Conservation (phyloP, 164 flowering plant species). For the grape (Vitis vinifera) region ASM3070453v1 NC_081820.1:2694501-2695000, state of each 20-base stretch:
- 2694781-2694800: not conserved
- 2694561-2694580: too few species aligned
- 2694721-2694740: not conserved
- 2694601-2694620: not conserved
- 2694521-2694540: too few species aligned
- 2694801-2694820: not conserved
- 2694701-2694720: too few species aligned
- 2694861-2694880: conserved; percentile 84
- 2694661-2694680: not conserved
- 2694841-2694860: not conserved
- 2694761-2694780: not conserved
- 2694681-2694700: too few species aligned
- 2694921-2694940: conserved; percentile 84
- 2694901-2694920: conserved; percentile 98
- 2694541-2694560: too few species aligned
- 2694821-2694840: not conserved
- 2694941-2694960: conserved; percentile 8
- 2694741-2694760: not conserved
- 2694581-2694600: too few species aligned
- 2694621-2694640: not conserved
- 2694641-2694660: not conserved
- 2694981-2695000: not conserved
- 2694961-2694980: not conserved
- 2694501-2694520: too few species aligned
- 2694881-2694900: conserved; percentile 96